phyloP scores from a whole-genome alignment of 176 grass and related monocot genomes.

The Alopecurus myosuroides region DNA sequence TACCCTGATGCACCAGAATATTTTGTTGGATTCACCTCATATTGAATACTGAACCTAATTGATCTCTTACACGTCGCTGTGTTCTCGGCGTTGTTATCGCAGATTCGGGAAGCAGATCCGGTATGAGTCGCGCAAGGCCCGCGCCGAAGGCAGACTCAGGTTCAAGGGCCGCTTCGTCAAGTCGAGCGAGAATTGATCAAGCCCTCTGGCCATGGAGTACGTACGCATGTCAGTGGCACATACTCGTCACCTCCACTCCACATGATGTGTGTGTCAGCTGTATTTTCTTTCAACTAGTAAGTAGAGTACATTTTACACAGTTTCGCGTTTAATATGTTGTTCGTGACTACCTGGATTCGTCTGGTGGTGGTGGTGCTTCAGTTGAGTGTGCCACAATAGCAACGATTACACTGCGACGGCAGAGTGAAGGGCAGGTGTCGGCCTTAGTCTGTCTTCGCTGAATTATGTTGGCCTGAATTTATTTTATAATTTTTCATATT shows the following conservation, averaged over 20 bases:
- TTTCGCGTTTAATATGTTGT: background rate
- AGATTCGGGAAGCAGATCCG: conserved; percentile 86
- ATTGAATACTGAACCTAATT: background rate
- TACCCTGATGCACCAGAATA: no score
- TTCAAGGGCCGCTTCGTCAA: conserved; percentile 86
- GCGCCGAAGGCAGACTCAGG: conserved; percentile 64
- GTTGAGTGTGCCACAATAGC: background rate
- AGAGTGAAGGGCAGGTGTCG: background rate
- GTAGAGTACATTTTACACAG: background rate
- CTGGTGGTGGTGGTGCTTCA: background rate
- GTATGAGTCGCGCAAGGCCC: conserved; percentile 82
- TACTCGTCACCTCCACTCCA: background rate
- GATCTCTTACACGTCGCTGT: background rate
- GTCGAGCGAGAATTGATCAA: background rate
- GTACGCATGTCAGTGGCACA: background rate
- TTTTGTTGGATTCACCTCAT: background rate
- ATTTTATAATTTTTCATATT: no score
- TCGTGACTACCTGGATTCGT: background rate
- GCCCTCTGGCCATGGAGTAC: background rate
- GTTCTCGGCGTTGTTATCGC: background rate
- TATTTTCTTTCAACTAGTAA: background rate
- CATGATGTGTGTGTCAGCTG: background rate
- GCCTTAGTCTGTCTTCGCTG: background rate
- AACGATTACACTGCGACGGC: background rate
- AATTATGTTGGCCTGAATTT: background rate